A percentile compares a stretch with the other conserved stretches of the same genome.
Evolutionary conservation across 352 stramenopile species (phyloP).

Genomic region (Bremia lactucae): DNA sequence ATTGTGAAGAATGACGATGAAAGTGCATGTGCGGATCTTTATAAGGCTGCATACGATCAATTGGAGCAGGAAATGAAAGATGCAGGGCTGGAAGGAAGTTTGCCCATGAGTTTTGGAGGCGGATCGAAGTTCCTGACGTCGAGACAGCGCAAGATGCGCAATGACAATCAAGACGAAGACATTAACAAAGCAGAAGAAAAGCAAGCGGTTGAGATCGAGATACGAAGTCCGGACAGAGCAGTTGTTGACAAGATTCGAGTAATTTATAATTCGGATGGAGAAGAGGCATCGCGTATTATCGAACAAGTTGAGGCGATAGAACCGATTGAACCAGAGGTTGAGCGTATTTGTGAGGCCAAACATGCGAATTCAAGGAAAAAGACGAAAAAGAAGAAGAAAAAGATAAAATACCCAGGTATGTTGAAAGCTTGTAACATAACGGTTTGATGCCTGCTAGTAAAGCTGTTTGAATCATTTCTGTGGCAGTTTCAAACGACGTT

Average conservation of each 20-base stretch:
- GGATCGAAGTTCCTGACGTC: constrained; percentile 2
- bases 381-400: constrained; percentile 19
- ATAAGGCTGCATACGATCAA: constrained; percentile 41
- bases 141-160: constrained; percentile 15
- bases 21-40: constrained; percentile 26
- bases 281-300: constrained; percentile 31
- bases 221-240: constrained; percentile 6
- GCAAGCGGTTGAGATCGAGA: not conserved
- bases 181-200: not conserved
- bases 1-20: not conserved
- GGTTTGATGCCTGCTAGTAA: not conserved
- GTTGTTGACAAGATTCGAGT: constrained; percentile 50
- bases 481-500: constrained; percentile 30
- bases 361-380: constrained; percentile 9
- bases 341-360: constrained; percentile 4
- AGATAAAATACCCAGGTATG: constrained; percentile 26
- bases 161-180: not conserved
- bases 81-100: constrained; percentile 35
- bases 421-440: not conserved
- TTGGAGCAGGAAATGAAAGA: constrained; percentile 48
- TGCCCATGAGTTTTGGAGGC: constrained; percentile 53
- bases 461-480: constrained; percentile 1
- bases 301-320: constrained; percentile 28
- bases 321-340: constrained; percentile 1
- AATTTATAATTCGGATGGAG: constrained; percentile 54